Conservation (phyloP, 805 yeast species). For the Scheffersomyces lignosus region DNA sequence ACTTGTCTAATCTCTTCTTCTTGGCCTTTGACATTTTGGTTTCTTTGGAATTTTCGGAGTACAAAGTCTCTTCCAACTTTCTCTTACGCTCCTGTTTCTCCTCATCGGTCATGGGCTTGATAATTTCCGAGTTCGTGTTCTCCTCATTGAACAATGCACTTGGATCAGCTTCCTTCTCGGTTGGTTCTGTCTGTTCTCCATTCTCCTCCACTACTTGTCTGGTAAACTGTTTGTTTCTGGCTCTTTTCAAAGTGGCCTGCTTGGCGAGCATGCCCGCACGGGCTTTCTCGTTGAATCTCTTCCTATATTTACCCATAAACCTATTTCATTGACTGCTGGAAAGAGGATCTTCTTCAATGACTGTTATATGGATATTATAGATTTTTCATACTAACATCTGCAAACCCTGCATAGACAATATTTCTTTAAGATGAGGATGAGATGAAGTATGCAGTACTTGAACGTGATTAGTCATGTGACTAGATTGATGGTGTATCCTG, state of each 20-base stretch:
- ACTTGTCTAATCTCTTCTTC: conserved; percentile 81
- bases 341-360: neutral
- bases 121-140: conserved; percentile 60
- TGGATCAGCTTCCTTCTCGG: neutral
- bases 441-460: no score
- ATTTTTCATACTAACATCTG: no score
- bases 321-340: neutral
- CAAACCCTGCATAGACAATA: no score
- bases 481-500: no score
- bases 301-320: conserved; percentile 79
- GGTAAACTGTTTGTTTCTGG: conserved; percentile 67
- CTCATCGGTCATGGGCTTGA: conserved; percentile 61
- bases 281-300: conserved; percentile 82
- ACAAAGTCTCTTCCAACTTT: conserved; percentile 55
- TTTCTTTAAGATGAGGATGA: no score
- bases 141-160: conserved; percentile 13
- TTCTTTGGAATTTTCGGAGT: conserved; percentile 57
- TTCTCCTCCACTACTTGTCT: conserved; percentile 47
- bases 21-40: conserved; percentile 69
- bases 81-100: conserved; percentile 69
- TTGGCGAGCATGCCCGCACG: conserved; percentile 81
- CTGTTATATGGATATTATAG: neutral
- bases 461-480: no score
- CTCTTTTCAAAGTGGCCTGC: conserved; percentile 65
- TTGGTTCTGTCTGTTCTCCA: conserved; percentile 19